These are phyloP conservation scores for Lodderomyces elongisporus DNA, from an alignment of 1,139 yeast species.

Conservation along the genomic window DNA sequence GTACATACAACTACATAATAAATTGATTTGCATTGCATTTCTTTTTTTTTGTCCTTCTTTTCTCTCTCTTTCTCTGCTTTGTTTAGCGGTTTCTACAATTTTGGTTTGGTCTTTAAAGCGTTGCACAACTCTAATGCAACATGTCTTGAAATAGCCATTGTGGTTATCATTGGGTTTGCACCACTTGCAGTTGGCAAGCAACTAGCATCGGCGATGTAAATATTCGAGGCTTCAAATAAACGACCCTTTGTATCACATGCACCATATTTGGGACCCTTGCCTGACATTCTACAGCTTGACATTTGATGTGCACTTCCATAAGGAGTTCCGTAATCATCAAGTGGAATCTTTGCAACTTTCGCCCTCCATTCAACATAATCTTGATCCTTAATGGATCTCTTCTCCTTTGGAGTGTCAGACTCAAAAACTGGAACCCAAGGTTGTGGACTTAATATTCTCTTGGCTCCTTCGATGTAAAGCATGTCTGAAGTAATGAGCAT, in stretches of 20 bases:
- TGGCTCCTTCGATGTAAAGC: conserved; percentile 49
- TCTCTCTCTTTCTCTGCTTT: background rate
- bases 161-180: conserved; percentile 50
- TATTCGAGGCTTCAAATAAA: conserved; percentile 48
- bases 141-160: conserved; percentile 39
- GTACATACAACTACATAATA: background rate
- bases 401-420: conserved; percentile 34
- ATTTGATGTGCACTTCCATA: conserved; percentile 60
- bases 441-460: conserved; percentile 39
- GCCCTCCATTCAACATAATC: conserved; percentile 47
- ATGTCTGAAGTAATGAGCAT: conserved; percentile 42
- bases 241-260: conserved; percentile 49
- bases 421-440: conserved; percentile 36
- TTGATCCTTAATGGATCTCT: conserved; percentile 37
- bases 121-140: conserved; percentile 31
- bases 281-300: conserved; percentile 54
- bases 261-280: conserved; percentile 43
- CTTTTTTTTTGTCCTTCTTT: too few species aligned
- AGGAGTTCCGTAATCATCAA: conserved; percentile 26
- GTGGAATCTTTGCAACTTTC: conserved; percentile 22
- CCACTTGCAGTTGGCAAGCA: conserved; percentile 58
- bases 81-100: too few species aligned
- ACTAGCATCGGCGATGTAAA: conserved; percentile 55
- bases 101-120: conserved; percentile 30
- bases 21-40: too few species aligned